Conservation (phyloP, 768 basidiomycete species). For the Termitomyces bulborhizus region DNA sequence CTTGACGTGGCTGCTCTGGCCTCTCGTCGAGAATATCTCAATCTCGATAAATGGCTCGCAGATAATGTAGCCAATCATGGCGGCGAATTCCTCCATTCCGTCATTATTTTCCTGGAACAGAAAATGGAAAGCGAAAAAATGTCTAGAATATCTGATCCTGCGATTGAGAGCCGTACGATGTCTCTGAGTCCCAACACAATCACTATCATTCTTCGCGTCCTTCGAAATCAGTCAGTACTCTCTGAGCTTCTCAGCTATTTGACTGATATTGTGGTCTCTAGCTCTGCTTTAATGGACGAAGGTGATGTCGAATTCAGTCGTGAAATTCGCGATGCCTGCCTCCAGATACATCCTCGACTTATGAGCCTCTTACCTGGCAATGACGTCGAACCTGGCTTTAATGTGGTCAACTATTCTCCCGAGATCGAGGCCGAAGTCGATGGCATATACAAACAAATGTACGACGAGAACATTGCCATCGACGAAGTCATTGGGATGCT, state of each 20-base stretch:
- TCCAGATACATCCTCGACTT: slow-evolving; percentile 93
- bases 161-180: slow-evolving; percentile 77
- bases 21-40: slow-evolving; percentile 87
- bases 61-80: slow-evolving; percentile 82
- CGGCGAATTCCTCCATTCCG: slow-evolving; percentile 78
- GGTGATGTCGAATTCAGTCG: slow-evolving; percentile 82
- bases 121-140: slow-evolving; percentile 91
- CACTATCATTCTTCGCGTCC: slow-evolving; percentile 85
- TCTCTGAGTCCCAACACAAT: slow-evolving; percentile 82
- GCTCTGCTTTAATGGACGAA: slow-evolving; percentile 67
- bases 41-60: slow-evolving; percentile 94
- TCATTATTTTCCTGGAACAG: slow-evolving; percentile 84
- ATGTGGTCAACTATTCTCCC: slow-evolving; percentile 78
- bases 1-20: slow-evolving; percentile 94
- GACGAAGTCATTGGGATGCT: slow-evolving; percentile 91
- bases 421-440: slow-evolving; percentile 95
- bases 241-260: neutral
- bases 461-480: slow-evolving; percentile 89
- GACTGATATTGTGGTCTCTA: slow-evolving; percentile 21
- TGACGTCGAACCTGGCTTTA: slow-evolving; percentile 87
- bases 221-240: slow-evolving; percentile 69
- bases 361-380: slow-evolving; percentile 88
- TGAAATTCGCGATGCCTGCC: slow-evolving; percentile 86
- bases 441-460: slow-evolving; percentile 96
- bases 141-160: slow-evolving; percentile 69